Base-by-base conservation (phyloP, 495 filamentous ascomycete genomes). In the Pseudoneurospora amorphoporcata region DNA sequence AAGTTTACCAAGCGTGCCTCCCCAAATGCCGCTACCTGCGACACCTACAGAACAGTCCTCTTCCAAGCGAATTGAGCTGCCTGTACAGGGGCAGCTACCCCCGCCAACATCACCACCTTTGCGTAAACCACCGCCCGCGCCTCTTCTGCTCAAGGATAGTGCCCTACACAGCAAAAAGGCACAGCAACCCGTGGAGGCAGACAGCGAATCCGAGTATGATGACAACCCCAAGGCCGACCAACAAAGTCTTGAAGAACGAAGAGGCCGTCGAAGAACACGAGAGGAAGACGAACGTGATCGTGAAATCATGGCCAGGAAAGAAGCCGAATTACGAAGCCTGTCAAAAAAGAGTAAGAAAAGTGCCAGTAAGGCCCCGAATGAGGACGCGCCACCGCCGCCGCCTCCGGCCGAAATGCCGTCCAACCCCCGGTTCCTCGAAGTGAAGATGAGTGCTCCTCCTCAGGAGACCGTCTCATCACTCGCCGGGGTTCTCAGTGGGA, bases 261-360 rank as follows among this genome's bases (percentile, higher is more conserved):
- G 94, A 65, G 94, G 94, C n/a, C 86, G 94, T 41, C 86, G 93
- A 75, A 93, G 91, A 75, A 98, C 94, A 0, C 88, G 94, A 72
- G 93, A 94, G 78, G 94, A 95, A 69, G 94, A 98, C 77, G 94
- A 98, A 73, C 84, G 85, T 70, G 88, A 94, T 68, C 89, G 94
- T 43, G 92, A 94, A 79, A 86, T 87, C 8, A 77, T 89, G 9
- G 84, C 89, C 17, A 77, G 83, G 70, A 87, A 87, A 75, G 91
- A 95, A 72, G 83, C 88, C 23, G 89, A 91, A 73, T 79, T 83
- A 58, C 85, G 87, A 69, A 93, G 89, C 80, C 78, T 85, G 47
- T 94, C 89, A 8, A 89, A 88, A 79, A 91, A 89, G 77, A 87
- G 86, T 75, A 85, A 82, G 80, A 88, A 88, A 75, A 86, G 85